These are phyloP conservation scores for Gleditsia sinensis DNA, from an alignment of 306 rosid species.

Conservation along the genomic window DNA sequence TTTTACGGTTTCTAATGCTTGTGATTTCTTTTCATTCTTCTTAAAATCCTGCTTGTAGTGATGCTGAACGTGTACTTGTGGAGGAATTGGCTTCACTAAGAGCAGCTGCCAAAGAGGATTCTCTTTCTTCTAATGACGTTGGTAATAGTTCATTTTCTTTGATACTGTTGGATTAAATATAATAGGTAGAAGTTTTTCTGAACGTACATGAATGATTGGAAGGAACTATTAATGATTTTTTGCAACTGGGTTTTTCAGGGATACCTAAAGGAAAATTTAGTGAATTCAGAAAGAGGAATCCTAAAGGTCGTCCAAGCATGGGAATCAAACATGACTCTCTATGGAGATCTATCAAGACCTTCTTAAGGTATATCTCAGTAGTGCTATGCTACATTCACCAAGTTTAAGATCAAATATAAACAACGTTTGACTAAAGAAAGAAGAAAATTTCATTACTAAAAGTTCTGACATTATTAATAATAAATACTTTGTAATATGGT, in stretches of 20 bases:
- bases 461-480: not conserved
- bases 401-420: constrained; percentile 5
- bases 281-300: constrained; percentile 34
- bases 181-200: not conserved
- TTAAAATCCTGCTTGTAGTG: constrained; percentile 46
- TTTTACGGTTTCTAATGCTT: constrained; percentile 5
- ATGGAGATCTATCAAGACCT: constrained; percentile 64
- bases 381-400: constrained; percentile 11
- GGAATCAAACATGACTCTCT: constrained; percentile 41
- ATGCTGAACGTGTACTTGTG: constrained; percentile 61
- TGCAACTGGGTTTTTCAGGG: constrained; percentile 42
- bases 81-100: constrained; percentile 67
- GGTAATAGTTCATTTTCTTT: constrained; percentile 43
- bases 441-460: not conserved
- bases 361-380: constrained; percentile 62
- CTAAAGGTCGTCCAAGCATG: constrained; percentile 39
- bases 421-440: not conserved
- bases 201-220: not conserved
- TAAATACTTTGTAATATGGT: not conserved
- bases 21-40: constrained; percentile 21
- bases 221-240: constrained; percentile 11
- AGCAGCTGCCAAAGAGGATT: constrained; percentile 47
- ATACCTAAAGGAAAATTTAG: constrained; percentile 38
- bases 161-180: not conserved
- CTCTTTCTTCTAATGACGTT: constrained; percentile 36